Evolutionary conservation across 805 yeast species (phyloP), one percentile per base, ranked within the genome.

Genomic region (Lachancea sp.): DNA sequence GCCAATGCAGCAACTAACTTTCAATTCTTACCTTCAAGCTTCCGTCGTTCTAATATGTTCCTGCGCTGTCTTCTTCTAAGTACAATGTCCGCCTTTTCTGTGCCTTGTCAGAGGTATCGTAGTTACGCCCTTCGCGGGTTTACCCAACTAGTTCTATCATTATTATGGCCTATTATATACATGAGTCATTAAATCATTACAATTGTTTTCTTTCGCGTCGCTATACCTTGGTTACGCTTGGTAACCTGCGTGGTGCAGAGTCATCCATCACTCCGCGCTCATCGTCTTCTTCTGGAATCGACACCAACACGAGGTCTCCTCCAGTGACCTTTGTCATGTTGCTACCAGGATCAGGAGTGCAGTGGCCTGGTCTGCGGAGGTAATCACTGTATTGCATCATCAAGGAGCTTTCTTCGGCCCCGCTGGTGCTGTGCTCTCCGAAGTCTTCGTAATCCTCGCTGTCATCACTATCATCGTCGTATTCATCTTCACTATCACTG

Each of bases 221-320:
- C 15, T 22, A 34, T 24, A 24, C 38, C 13, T 20, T 13, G 20
- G 38, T 18, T 15, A 8, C 22, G 13, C 13, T 8, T 11, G 34
- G 17, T 11, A 34, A 8, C 16, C 19, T 29, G 16, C 30, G 38
- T 8, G 38, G 38, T 9, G 38, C 17, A 16, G 30, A 8, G 6
- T 12, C 11, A 16, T 24, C n/a, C 30, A 24, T 7, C 4, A 11
- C 17, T 8, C 19, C 30, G 13, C 18, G 23, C 21, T 34, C 38
- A 13, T 34, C 38, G 23, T 23, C 25, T 18, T 34, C 38, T 13
- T 34, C 38, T 8, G 38, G 30, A 24, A 34, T 34, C 12, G 38
- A 34, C 7, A 34, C 38, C 30, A 34, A 13, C 29, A 34, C 30
- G 18, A 34, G 23, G 21, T 34, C 22, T 5, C 38, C 38, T 5